Percentiles rank a stretch among this genome's conserved stretches.
These are phyloP conservation scores for Jaltomata sinuosa DNA, from an alignment of 257 asterid genomes.

Conservation along the genomic window DNA sequence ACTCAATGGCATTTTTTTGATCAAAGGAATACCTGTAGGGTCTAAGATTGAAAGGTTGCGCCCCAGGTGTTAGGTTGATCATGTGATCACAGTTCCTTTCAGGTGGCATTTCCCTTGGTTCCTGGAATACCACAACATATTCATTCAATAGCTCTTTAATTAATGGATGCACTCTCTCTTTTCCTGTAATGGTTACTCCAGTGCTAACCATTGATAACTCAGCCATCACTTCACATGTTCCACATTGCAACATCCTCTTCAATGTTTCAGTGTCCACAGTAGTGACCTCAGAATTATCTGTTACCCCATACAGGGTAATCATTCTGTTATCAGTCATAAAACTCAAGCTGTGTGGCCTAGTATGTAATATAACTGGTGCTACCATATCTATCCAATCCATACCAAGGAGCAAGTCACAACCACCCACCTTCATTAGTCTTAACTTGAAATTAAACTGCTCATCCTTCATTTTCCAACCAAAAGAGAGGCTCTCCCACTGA, in stretches of 20 bases:
- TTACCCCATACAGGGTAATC: not conserved
- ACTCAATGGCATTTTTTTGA: not conserved
- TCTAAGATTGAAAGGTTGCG: too few relatives aligned
- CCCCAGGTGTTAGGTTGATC: too few relatives aligned
- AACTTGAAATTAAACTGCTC: not conserved
- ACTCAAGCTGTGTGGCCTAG: not conserved
- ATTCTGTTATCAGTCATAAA: not conserved
- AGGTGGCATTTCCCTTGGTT: too few relatives aligned
- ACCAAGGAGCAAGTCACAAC: not conserved
- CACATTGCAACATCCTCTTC: not conserved
- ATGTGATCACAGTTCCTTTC: too few relatives aligned
- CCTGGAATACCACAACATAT: too few relatives aligned
- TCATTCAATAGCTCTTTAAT: not conserved
- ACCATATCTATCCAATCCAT: not conserved
- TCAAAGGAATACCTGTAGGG: too few relatives aligned
- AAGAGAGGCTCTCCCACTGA: too few relatives aligned
- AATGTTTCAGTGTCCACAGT: not conserved
- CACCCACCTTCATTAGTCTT: not conserved
- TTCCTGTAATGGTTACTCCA: rapidly evolving
- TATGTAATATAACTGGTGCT: not conserved
- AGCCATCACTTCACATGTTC: too few relatives aligned
- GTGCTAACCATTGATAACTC: too few relatives aligned
- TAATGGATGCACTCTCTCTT: not conserved
- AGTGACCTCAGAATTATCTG: too few relatives aligned
- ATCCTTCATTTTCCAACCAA: too few relatives aligned